Percentiles rank a stretch among this genome's conserved stretches.
Evolutionary conservation across 441 rosid genomes (phyloP).

Genomic region (Adansonia madagascariensis): DNA sequence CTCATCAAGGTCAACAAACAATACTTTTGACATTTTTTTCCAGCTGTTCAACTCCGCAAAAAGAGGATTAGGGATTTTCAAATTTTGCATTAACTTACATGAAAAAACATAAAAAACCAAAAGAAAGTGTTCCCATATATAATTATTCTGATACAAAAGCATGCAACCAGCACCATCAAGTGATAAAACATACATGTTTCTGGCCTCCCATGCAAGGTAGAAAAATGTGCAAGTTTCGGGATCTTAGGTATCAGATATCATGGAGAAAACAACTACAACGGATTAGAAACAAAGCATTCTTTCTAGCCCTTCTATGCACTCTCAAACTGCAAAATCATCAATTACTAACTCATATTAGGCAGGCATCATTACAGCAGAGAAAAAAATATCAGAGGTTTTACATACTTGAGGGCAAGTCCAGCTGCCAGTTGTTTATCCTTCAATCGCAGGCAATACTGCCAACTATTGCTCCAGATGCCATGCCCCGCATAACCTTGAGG

Average conservation of each 20-base stretch:
- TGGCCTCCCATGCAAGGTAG: constrained; percentile 6
- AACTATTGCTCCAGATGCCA: constrained; percentile 75
- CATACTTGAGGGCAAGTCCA: constrained; percentile 86
- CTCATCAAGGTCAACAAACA: constrained; percentile 1
- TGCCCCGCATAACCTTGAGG: constrained; percentile 65
- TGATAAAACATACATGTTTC: neutral
- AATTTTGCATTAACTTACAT: neutral
- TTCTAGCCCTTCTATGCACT: constrained; percentile 15
- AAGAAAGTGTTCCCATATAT: neutral
- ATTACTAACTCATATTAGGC: constrained; percentile 1
- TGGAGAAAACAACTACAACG: neutral
- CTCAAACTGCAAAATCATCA: constrained; percentile 19
- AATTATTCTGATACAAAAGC: neutral
- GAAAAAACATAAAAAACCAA: neutral
- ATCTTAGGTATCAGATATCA: constrained; percentile 21
- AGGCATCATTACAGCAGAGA: constrained; percentile 19
- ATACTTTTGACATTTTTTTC: neutral
- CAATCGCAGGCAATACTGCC: constrained; percentile 98
- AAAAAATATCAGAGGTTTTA: constrained; percentile 27
- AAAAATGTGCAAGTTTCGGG: constrained; percentile 14
- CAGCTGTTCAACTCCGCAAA: neutral
- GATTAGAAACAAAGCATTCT: constrained; percentile 13
- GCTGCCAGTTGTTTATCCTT: constrained; percentile 95
- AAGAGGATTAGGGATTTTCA: constrained; percentile 2
- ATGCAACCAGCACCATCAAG: constrained; percentile 1